phyloP scores from a whole-genome alignment of 352 stramenopile genomes.

The Phytophthora hybrid region DNA sequence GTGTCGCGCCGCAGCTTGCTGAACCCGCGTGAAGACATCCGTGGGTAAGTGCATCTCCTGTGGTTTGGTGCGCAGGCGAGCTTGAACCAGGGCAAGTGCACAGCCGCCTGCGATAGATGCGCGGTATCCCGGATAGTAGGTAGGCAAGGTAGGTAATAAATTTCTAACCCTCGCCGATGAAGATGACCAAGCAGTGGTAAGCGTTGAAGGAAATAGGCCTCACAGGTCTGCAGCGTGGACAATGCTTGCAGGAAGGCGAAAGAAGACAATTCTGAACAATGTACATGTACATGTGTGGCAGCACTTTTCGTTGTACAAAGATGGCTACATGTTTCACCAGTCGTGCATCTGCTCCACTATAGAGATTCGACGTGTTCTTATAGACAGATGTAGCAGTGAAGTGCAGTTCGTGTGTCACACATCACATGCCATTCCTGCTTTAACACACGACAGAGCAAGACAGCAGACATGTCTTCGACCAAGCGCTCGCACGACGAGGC shows the following conservation, averaged over 20 bases:
- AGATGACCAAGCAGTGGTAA: constrained; percentile 7
- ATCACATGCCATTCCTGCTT: constrained; percentile 4
- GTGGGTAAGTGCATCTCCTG: constrained; percentile 34
- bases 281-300: constrained; percentile 17
- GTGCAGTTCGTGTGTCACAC: constrained; percentile 4
- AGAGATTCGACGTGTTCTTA: background rate
- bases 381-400: background rate
- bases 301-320: background rate
- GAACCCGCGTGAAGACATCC: constrained; percentile 54
- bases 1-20: constrained; percentile 48
- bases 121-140: constrained; percentile 2
- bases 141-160: constrained; percentile 20
- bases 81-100: background rate
- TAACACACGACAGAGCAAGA: background rate
- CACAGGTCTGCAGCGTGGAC: constrained; percentile 5
- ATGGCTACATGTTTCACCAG: constrained; percentile 15
- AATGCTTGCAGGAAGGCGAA: constrained; percentile 7
- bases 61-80: background rate
- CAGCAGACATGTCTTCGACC: constrained; percentile 22
- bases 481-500: constrained; percentile 34
- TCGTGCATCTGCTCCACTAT: background rate
- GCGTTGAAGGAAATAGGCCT: constrained; percentile 26
- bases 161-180: constrained; percentile 8
- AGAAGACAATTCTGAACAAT: constrained; percentile 28
- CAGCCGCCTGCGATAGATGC: constrained; percentile 7